These are phyloP conservation scores for Penicillium italicum DNA, from an alignment of 2,329 filamentous ascomycete species.

Conservation along the genomic window DNA sequence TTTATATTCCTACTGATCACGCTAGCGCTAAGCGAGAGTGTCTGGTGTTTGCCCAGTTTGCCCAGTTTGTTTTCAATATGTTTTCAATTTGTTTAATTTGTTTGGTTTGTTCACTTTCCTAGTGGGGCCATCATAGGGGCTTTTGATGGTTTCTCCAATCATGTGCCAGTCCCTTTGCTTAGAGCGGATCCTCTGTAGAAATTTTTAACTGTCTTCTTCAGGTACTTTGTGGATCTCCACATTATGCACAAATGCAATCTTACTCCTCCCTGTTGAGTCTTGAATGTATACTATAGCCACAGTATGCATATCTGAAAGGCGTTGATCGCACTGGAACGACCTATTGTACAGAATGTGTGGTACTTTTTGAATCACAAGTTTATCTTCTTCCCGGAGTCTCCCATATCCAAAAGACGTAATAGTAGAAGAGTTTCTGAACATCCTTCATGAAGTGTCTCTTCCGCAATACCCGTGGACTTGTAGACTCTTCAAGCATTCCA, in stretches of 20 bases:
- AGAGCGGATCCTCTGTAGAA: not conserved
- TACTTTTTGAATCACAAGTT: not conserved
- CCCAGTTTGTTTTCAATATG: too few relatives aligned
- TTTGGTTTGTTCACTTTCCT: not conserved
- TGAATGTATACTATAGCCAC: too few relatives aligned
- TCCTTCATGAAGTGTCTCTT: not conserved
- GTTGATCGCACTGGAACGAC: too few relatives aligned
- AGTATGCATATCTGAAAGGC: too few relatives aligned
- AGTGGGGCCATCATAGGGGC: not conserved
- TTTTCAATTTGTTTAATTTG: not conserved
- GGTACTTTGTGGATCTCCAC: too few relatives aligned
- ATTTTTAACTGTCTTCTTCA: not conserved
- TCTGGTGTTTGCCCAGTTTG: constrained; percentile 21
- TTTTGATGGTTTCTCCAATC: not conserved
- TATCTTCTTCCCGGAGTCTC: too few relatives aligned
- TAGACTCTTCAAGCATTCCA: constrained; percentile 42
- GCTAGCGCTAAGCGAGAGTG: constrained; percentile 30
- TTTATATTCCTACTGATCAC: constrained; percentile 29
- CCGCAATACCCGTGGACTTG: not conserved
- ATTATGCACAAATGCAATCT: too few relatives aligned
- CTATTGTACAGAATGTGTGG: not conserved
- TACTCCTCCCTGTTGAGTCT: too few relatives aligned
- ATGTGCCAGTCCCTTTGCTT: not conserved
- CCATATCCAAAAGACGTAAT: too few relatives aligned
- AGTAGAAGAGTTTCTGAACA: too few relatives aligned